Conservation (phyloP, 2,329 filamentous ascomycete species). For the Pseudogymnoascus sp. region DNA sequence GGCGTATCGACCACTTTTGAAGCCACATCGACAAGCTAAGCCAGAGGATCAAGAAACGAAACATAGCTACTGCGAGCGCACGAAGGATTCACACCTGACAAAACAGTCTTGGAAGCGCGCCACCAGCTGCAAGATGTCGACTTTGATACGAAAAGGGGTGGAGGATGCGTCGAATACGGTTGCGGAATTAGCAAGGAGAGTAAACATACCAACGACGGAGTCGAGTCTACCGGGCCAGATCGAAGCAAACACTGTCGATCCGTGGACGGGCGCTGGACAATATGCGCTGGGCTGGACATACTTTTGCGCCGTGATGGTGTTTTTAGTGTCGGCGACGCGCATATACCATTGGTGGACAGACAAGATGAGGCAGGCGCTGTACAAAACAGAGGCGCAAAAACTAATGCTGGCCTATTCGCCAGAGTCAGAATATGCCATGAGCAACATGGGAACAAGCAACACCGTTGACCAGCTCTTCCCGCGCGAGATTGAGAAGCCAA, state of each 20-base stretch:
- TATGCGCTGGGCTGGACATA: slow-evolving; percentile 86
- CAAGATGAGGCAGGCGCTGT: slow-evolving; percentile 81
- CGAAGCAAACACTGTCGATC: slow-evolving; percentile 61
- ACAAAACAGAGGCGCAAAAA: slow-evolving; percentile 72
- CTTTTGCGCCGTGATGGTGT: slow-evolving; percentile 68
- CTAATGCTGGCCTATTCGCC: slow-evolving; percentile 53
- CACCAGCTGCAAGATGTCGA: background rate
- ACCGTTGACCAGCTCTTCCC: slow-evolving; percentile 63
- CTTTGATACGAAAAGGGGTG: background rate
- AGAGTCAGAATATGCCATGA: slow-evolving; percentile 54
- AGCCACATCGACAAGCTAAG: background rate
- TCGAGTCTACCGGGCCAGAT: slow-evolving; percentile 55
- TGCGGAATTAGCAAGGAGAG: slow-evolving; percentile 36
- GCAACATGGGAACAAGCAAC: slow-evolving; percentile 46
- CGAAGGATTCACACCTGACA: background rate
- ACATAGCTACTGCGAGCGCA: background rate
- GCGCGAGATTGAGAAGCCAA: slow-evolving; percentile 52
- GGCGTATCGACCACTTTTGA: background rate
- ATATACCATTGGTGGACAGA: slow-evolving; percentile 89
- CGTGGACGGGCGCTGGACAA: slow-evolving; percentile 75
- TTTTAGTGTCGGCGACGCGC: slow-evolving; percentile 59
- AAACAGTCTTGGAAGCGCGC: background rate
- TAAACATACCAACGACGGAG: slow-evolving; percentile 52
- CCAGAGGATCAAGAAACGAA: background rate
- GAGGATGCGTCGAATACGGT: slow-evolving; percentile 24